Evolutionary conservation across 345 rosid genomes (phyloP).

Genomic region (Barbarea vulgaris): DNA sequence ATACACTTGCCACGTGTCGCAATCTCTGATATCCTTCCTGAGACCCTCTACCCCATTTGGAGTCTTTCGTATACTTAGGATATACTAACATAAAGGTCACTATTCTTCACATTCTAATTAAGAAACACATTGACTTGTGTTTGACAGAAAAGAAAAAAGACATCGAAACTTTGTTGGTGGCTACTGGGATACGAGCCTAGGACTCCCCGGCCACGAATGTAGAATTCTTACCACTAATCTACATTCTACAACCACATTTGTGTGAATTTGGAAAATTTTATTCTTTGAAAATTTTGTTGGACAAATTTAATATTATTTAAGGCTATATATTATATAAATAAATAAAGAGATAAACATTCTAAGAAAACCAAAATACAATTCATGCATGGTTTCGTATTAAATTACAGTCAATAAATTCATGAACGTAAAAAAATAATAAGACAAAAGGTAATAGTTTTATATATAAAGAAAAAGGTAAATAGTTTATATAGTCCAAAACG

Average conservation of each 20-base stretch:
- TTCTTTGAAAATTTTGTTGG: not conserved
- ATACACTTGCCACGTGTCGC: too few relatives aligned
- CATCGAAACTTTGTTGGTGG: not conserved
- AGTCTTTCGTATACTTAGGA: too few relatives aligned
- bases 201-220: not conserved
- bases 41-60: too few relatives aligned
- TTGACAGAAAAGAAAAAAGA: not conserved
- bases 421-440: conserved; percentile 10
- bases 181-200: not conserved
- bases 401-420: not conserved
- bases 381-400: conserved; percentile 3
- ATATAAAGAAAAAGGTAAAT: not conserved
- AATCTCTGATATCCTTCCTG: too few relatives aligned
- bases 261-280: not conserved
- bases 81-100: too few relatives aligned
- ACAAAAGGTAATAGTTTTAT: conserved; percentile 7
- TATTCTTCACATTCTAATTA: not conserved
- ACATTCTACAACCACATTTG: not conserved
- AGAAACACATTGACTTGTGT: not conserved
- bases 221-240: not conserved
- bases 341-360: not conserved
- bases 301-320: not conserved
- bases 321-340: too few relatives aligned
- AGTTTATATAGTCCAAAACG: conserved; percentile 27
- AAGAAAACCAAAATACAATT: not conserved